Conservation (phyloP, 2,329 filamentous ascomycete species). For the Colletotrichum noveboracense region DNA sequence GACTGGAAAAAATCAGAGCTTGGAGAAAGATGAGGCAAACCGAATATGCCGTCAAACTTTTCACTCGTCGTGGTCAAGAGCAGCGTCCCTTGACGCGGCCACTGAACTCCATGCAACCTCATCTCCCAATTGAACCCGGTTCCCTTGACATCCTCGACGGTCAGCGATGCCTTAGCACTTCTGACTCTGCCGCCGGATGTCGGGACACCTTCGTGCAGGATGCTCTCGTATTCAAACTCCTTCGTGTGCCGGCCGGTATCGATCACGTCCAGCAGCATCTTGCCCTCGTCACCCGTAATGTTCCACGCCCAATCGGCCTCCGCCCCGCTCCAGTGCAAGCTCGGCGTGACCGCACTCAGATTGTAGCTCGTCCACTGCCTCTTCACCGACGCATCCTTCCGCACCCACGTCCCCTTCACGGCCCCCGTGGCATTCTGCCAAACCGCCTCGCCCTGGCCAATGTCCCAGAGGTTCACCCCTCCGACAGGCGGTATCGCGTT, state of each 20-base stretch:
- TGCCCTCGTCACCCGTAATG: conserved; percentile 75
- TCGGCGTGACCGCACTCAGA: conserved; percentile 67
- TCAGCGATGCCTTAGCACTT: conserved; percentile 72
- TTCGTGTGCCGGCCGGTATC: conserved; percentile 51
- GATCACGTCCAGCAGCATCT: conserved; percentile 69
- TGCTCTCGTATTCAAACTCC: conserved; percentile 47
- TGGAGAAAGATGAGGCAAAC: conserved; percentile 81
- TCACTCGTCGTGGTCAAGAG: conserved; percentile 90
- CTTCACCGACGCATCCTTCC: conserved; percentile 53
- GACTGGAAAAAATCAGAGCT: conserved; percentile 60
- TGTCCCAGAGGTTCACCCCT: conserved; percentile 45
- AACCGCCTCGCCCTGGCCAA: conserved; percentile 47
- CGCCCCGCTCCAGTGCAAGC: conserved; percentile 66
- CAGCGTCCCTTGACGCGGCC: conserved; percentile 78
- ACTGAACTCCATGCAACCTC: conserved; percentile 83
- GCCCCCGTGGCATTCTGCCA: conserved; percentile 83
- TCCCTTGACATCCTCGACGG: conserved; percentile 73
- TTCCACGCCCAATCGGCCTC: conserved; percentile 76
- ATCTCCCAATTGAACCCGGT: conserved; percentile 80
- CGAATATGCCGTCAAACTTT: conserved; percentile 92
- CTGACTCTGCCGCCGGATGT: conserved; percentile 63
- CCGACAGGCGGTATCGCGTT: conserved; percentile 50
- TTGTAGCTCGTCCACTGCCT: conserved; percentile 62
- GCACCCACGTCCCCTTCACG: conserved; percentile 78
- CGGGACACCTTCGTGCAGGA: conserved; percentile 34